A percentile compares a stretch with the other conserved stretches of the same genome.
phyloP scores from a whole-genome alignment of 208 protist genomes.

The Phytomonas francai region DNA sequence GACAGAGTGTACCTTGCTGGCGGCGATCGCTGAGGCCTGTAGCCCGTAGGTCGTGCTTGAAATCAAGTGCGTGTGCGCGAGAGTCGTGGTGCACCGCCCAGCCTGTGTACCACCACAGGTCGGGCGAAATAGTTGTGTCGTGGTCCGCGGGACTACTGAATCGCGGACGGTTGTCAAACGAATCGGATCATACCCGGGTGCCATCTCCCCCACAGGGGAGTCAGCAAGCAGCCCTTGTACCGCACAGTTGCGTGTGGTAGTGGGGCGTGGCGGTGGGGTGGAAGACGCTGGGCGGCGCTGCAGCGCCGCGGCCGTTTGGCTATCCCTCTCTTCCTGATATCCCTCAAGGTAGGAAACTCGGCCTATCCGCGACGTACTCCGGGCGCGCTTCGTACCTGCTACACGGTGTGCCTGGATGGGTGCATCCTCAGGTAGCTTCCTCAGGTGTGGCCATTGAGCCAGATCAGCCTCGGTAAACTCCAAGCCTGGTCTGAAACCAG shows the following conservation, averaged over 20 bases:
- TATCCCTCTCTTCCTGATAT: neutral
- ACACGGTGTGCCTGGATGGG: neutral
- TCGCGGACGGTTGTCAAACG: constrained; percentile 38
- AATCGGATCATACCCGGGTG: constrained; percentile 24
- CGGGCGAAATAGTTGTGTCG: constrained; percentile 62
- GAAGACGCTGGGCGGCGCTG: neutral
- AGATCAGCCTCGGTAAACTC: neutral
- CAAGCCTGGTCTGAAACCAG: neutral
- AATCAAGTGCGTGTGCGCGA: constrained; percentile 38
- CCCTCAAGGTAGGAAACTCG: neutral
- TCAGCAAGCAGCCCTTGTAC: neutral
- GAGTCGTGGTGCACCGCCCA: constrained; percentile 31
- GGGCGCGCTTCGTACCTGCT: neutral
- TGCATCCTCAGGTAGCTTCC: neutral
- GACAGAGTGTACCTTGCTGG: constrained; percentile 24
- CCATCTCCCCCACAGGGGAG: neutral
- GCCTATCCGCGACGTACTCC: neutral
- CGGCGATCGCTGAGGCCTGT: constrained; percentile 27
- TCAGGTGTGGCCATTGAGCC: neutral
- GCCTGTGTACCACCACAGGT: constrained; percentile 16
- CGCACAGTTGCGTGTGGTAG: neutral
- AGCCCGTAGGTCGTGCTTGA: constrained; percentile 47
- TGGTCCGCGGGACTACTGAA: constrained; percentile 47
- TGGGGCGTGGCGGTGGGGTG: neutral
- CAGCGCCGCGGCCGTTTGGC: neutral